phyloP scores from a whole-genome alignment of 1,284 basidiomycete species.

The Moesziomyces globuligerus region DNA sequence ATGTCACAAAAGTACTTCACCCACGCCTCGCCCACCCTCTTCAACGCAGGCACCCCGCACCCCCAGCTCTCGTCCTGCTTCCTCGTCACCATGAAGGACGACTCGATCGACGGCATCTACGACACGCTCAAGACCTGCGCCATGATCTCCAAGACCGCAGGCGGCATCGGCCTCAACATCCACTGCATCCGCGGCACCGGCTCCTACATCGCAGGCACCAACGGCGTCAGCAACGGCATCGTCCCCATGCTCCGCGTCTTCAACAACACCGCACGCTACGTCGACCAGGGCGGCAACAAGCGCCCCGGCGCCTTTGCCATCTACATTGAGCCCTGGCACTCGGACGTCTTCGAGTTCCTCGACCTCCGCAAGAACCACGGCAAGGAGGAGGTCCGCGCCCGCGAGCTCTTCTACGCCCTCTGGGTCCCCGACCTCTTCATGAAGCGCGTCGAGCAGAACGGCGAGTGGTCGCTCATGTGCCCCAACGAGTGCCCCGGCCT shows the following conservation, averaged over 20 bases:
- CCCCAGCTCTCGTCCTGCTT: constrained; percentile 97
- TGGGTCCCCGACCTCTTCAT: constrained; percentile 96
- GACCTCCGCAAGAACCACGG: constrained; percentile 99
- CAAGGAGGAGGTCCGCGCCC: constrained; percentile 95
- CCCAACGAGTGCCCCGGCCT: constrained; percentile 94
- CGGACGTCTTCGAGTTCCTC: constrained; percentile 96
- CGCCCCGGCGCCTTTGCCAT: constrained; percentile 98
- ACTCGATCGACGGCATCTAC: constrained; percentile 99
- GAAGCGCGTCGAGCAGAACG: constrained; percentile 72
- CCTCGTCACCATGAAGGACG: constrained; percentile 97
- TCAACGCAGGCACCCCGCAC: constrained; percentile 97
- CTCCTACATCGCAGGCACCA: constrained; percentile 86
- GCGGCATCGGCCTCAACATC: constrained; percentile 95
- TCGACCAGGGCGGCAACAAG: constrained; percentile 99
- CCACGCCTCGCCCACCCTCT: constrained; percentile 96
- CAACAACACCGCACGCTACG: constrained; percentile 98
- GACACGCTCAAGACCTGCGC: constrained; percentile 98
- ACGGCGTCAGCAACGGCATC: constrained; percentile 98
- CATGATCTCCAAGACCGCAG: constrained; percentile 99
- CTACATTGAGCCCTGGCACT: constrained; percentile 97
- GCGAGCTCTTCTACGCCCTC: constrained; percentile 97
- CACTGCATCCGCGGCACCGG: constrained; percentile 97
- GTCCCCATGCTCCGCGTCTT: constrained; percentile 99
- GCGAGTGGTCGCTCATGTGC: constrained; percentile 96
- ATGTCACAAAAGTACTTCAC: constrained; percentile 92